Percentiles rank a stretch among this genome's conserved stretches.
Conservation (phyloP, 208 protist genomes). For the Trypanosoma avium region DNA sequence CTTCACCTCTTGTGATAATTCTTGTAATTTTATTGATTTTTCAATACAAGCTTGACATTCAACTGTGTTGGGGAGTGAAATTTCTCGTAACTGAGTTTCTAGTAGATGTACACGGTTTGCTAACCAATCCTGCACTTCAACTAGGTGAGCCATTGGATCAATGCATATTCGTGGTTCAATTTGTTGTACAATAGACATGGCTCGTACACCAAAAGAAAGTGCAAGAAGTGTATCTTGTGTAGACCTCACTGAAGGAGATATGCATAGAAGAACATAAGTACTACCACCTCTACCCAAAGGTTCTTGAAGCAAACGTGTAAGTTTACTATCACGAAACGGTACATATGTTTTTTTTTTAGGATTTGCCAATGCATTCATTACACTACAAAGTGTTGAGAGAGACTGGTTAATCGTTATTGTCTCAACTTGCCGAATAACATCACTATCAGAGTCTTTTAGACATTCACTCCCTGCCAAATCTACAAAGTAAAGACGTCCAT, state of each 20-base stretch:
- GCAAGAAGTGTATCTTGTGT: background rate
- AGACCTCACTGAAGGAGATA: background rate
- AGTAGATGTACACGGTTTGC: slow-evolving; percentile 9
- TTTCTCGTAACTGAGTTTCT: background rate
- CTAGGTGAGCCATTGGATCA: background rate
- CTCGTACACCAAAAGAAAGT: slow-evolving; percentile 11
- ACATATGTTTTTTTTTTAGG: slow-evolving; percentile 66
- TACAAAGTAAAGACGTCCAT: slow-evolving; percentile 76
- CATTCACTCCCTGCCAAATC: slow-evolving; percentile 93
- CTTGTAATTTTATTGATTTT: background rate
- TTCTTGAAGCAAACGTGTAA: slow-evolving; percentile 91
- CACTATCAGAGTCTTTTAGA: slow-evolving; percentile 66
- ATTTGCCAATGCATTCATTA: slow-evolving; percentile 91
- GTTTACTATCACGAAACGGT: slow-evolving; percentile 92
- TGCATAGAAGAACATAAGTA: slow-evolving; percentile 4
- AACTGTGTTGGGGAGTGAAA: background rate
- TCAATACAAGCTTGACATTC: slow-evolving; percentile 9
- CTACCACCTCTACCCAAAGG: slow-evolving; percentile 10
- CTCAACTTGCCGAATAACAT: slow-evolving; percentile 53
- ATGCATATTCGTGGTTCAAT: background rate
- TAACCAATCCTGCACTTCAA: slow-evolving; percentile 12
- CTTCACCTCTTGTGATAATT: background rate
- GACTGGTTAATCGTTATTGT: slow-evolving; percentile 90
- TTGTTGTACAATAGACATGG: slow-evolving; percentile 16
- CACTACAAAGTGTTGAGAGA: slow-evolving; percentile 90